These are phyloP conservation scores for Lactarius tabidus DNA, from an alignment of 768 basidiomycete species.

Conservation along the genomic window DNA sequence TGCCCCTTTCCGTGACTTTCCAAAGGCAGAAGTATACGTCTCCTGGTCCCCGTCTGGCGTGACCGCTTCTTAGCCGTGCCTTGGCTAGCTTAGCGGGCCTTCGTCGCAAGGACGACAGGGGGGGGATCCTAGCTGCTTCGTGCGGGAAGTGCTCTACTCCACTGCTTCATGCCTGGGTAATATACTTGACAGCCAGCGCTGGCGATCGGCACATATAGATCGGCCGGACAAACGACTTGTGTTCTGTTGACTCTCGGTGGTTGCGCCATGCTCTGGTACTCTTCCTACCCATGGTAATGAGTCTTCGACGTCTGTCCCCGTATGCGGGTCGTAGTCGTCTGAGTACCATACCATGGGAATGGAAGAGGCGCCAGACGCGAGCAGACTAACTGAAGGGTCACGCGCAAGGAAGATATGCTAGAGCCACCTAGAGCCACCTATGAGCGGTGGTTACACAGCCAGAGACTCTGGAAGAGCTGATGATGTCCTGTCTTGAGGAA, in stretches of 20 bases:
- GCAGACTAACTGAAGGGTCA: conserved; percentile 9
- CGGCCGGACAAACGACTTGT: neutral
- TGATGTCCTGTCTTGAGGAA: neutral
- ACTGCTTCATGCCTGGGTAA: neutral
- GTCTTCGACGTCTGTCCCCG: conserved; percentile 16
- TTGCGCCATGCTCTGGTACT: conserved; percentile 26
- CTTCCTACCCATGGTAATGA: conserved; percentile 33
- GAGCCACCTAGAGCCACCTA: neutral
- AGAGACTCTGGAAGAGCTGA: conserved; percentile 1
- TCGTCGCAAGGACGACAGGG: neutral
- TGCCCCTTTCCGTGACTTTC: neutral
- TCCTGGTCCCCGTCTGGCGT: neutral
- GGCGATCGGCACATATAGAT: neutral
- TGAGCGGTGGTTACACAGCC: neutral
- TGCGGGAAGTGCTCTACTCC: neutral
- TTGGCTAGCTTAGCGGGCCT: neutral
- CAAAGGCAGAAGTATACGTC: neutral
- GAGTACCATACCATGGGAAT: conserved; percentile 47
- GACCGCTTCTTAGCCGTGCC: neutral
- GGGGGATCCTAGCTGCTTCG: neutral
- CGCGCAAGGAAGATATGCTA: neutral
- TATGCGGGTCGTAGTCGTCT: conserved; percentile 16
- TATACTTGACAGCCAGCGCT: neutral
- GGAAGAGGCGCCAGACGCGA: conserved; percentile 38
- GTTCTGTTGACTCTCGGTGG: conserved; percentile 1